A percentile compares a stretch with the other conserved stretches of the same genome.
phyloP scores from a whole-genome alignment of 2,329 filamentous ascomycete genomes.

The Ophiognomonia clavigignenti-juglandacearum region DNA sequence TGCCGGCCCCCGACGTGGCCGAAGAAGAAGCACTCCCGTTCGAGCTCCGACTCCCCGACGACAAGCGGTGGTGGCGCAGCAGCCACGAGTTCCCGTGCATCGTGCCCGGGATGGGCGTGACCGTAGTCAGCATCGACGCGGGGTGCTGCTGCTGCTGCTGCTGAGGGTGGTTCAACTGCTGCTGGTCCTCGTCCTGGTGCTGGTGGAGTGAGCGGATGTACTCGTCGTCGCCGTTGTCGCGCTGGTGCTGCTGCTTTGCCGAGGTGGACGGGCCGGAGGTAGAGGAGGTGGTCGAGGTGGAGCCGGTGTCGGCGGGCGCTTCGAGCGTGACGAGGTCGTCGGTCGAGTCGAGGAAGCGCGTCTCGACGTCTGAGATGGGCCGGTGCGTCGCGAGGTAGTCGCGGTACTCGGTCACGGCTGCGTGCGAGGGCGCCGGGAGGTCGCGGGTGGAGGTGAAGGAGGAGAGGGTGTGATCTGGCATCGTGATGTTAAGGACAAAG shows the following conservation, averaged over 20 bases:
- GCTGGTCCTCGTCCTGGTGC: not conserved
- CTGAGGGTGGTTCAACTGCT: too few relatives aligned
- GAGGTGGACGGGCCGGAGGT: too few relatives aligned
- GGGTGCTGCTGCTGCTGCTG: too few relatives aligned
- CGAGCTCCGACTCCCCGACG: constrained; percentile 5
- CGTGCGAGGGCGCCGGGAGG: constrained; percentile 39
- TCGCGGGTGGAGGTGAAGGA: constrained; percentile 51
- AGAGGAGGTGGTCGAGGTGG: constrained; percentile 11
- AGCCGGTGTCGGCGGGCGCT: constrained; percentile 1
- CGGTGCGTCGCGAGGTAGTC: constrained; percentile 46
- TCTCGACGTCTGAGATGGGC: constrained; percentile 55
- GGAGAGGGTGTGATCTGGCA: constrained; percentile 51
- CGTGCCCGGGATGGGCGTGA: constrained; percentile 9
- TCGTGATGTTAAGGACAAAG: constrained; percentile 1
- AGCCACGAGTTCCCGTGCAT: constrained; percentile 15
- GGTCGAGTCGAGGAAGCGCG: constrained; percentile 50
- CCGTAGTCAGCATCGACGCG: too few relatives aligned
- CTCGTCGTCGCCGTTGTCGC: too few relatives aligned
- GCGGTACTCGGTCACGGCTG: constrained; percentile 44
- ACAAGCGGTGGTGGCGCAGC: constrained; percentile 7
- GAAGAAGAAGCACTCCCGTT: not conserved
- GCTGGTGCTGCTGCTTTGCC: too few relatives aligned
- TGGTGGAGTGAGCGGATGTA: constrained; percentile 1
- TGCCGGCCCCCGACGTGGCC: not conserved
- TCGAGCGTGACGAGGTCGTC: constrained; percentile 49